These are phyloP conservation scores for Leishmania amazonensis DNA, from an alignment of 208 protist species.

Conservation along the genomic window DNA sequence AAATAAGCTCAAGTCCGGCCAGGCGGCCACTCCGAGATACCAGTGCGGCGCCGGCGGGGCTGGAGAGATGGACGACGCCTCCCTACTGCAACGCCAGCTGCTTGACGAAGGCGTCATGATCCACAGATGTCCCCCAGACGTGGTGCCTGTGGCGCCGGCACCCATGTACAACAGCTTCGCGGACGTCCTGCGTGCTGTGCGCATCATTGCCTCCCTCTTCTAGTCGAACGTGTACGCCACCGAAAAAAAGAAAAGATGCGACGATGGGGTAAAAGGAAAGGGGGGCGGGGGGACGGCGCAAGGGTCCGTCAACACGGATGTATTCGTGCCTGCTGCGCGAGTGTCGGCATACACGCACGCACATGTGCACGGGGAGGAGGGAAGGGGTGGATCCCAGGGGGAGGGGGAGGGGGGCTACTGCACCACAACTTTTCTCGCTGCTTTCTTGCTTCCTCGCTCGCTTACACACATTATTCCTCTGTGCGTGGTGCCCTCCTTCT, in stretches of 20 bases:
- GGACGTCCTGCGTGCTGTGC: constrained; percentile 81
- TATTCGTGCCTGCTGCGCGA: neutral
- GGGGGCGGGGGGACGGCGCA: neutral
- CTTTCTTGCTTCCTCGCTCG: neutral
- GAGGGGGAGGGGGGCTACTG: neutral
- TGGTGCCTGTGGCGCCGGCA: constrained; percentile 76
- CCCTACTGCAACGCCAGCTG: constrained; percentile 52
- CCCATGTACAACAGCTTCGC: constrained; percentile 95
- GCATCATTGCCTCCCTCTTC: constrained; percentile 50
- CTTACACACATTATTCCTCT: neutral
- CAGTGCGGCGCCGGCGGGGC: constrained; percentile 33
- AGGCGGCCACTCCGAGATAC: constrained; percentile 27
- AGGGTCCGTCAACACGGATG: neutral
- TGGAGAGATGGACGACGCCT: constrained; percentile 45
- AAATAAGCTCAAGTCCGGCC: constrained; percentile 37
- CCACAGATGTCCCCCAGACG: constrained; percentile 57
- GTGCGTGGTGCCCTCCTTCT: neutral
- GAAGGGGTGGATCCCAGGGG: neutral
- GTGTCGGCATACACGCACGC: neutral
- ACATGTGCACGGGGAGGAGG: neutral
- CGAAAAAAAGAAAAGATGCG: neutral
- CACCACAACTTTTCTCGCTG: constrained; percentile 4
- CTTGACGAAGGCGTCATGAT: constrained; percentile 57
- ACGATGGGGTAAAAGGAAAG: neutral
- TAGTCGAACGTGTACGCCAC: neutral